Evolutionary conservation across 202 grass and related monocot species (phyloP).

Genomic region (Hordeum pubiflorum): DNA sequence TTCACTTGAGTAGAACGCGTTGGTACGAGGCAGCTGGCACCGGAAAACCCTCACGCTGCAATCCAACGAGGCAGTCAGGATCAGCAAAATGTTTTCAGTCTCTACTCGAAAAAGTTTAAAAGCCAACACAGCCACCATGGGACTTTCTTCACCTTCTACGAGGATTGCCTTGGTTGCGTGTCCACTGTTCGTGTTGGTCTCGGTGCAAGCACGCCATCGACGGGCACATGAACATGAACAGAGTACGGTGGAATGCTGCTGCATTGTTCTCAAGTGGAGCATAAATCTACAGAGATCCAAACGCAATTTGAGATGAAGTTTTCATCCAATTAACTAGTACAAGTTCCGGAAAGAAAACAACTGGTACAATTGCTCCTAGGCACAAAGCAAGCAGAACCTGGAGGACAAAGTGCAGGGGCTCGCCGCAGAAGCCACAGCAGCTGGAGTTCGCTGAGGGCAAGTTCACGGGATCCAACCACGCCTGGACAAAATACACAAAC

Average conservation of each 20-base stretch:
- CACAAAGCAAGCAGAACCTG: constrained; percentile 42
- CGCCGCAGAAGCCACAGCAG: constrained; percentile 64
- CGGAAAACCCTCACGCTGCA: constrained; percentile 74
- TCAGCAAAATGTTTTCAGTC: neutral
- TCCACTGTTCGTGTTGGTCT: constrained; percentile 92
- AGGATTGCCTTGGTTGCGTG: constrained; percentile 42
- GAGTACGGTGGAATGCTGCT: constrained; percentile 58
- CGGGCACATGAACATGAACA: constrained; percentile 84
- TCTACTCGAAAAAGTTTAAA: neutral
- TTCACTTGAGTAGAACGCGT: constrained; percentile 63
- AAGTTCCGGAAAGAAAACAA: neutral
- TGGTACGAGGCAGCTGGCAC: constrained; percentile 66
- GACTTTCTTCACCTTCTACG: constrained; percentile 53
- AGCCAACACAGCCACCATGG: neutral
- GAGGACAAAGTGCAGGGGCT: constrained; percentile 71
- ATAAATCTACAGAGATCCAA: constrained; percentile 50
- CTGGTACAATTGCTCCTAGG: neutral
- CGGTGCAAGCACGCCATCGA: constrained; percentile 69
- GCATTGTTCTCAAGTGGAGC: constrained; percentile 41
- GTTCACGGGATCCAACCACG: constrained; percentile 74
- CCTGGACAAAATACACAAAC: constrained; percentile 30
- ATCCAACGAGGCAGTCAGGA: constrained; percentile 29
- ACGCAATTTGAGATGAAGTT: neutral
- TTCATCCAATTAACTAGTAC: neutral
- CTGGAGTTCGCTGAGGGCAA: constrained; percentile 38